Percentiles rank a stretch among this genome's conserved stretches.
phyloP scores from a whole-genome alignment of 2,329 filamentous ascomycete species.

The Teratosphaeria viscida region DNA sequence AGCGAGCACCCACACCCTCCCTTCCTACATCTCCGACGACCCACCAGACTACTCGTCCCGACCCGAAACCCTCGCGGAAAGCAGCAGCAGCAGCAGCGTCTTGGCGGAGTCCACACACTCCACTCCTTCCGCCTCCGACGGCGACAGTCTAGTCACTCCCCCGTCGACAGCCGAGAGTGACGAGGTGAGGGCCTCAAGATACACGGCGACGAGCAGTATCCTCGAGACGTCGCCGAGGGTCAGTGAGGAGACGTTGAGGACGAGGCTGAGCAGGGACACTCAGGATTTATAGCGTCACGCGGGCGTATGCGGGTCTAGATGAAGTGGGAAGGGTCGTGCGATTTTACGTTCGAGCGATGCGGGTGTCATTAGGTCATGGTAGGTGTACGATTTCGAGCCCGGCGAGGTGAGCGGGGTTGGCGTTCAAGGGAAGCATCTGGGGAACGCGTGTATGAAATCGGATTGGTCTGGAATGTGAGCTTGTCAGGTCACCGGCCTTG shows the following conservation, averaged over 20 bases:
- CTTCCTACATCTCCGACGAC: slow-evolving; percentile 28
- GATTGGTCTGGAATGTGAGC: not conserved
- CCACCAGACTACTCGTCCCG: slow-evolving; percentile 37
- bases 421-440: not conserved
- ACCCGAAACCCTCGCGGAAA: slow-evolving; percentile 15
- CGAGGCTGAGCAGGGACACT: slow-evolving; percentile 7
- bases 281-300: not conserved
- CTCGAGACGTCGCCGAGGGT: slow-evolving; percentile 30
- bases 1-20: slow-evolving; percentile 22
- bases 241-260: slow-evolving; percentile 30
- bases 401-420: not conserved
- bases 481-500: not conserved
- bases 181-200: slow-evolving; percentile 7
- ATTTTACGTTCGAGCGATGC: not conserved
- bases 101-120: slow-evolving; percentile 36
- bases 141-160: not conserved
- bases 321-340: too few relatives aligned
- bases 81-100: slow-evolving; percentile 15
- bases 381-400: not conserved
- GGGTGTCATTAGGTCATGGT: not conserved
- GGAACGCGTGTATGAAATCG: not conserved
- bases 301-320: not conserved
- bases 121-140: slow-evolving; percentile 17
- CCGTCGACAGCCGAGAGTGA: slow-evolving; percentile 1
- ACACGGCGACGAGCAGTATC: slow-evolving; percentile 32